Conservation (phyloP, 1,284 basidiomycete genomes). For the Phylloporus sp. region DNA sequence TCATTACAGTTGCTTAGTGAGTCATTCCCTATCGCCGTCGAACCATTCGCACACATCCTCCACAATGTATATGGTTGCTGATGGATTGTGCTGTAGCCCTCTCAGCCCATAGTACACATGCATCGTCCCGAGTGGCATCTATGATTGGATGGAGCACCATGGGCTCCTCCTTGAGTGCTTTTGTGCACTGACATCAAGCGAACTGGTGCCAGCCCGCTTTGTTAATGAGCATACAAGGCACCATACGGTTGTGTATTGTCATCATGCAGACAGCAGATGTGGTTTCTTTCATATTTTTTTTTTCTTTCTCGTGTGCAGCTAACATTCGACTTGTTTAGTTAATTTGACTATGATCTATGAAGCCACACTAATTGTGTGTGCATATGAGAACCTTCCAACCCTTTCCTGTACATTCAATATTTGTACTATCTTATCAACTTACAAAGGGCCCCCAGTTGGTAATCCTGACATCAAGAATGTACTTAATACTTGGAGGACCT, state of each 20-base stretch:
- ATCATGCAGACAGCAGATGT: neutral
- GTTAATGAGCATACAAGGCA: neutral
- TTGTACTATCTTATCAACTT: neutral
- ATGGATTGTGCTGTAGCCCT: too few species aligned
- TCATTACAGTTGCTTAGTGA: conserved; percentile 8
- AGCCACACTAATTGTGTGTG: neutral
- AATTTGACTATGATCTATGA: neutral
- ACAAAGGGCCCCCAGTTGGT: too few species aligned
- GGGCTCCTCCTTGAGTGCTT: conserved; percentile 5
- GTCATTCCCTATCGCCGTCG: neutral
- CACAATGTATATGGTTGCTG: too few species aligned
- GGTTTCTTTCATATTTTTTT: neutral
- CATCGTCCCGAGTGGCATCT: neutral
- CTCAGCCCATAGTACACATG: neutral
- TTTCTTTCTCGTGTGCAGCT: neutral
- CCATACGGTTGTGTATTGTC: conserved; percentile 1
- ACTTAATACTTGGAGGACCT: too few species aligned
- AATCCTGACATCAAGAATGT: neutral
- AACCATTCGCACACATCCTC: too few species aligned
- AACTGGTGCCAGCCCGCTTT: neutral
- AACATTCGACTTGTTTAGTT: neutral
- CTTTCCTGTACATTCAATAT: neutral
- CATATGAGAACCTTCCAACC: neutral
- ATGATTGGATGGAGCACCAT: conserved; percentile 1
- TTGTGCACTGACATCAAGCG: conserved; percentile 1